Evolutionary conservation across 352 stramenopile genomes (phyloP).

Genomic region (Pythium oligandrum): DNA sequence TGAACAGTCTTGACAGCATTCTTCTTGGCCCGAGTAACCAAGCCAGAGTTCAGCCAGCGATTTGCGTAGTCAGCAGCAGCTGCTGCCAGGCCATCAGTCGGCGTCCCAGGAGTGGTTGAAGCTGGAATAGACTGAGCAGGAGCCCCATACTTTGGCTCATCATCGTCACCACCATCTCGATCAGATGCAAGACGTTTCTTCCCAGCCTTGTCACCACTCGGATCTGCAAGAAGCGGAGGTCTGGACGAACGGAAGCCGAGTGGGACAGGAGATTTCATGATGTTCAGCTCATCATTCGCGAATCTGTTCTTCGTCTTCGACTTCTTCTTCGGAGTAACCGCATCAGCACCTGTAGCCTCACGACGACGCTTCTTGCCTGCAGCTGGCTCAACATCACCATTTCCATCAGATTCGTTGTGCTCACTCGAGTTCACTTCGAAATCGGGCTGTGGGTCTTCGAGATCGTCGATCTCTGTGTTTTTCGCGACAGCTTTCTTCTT

Average conservation of each 20-base stretch:
- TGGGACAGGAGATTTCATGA: slow-evolving; percentile 20
- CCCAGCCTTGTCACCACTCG: too few species aligned
- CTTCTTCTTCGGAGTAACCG: slow-evolving; percentile 11
- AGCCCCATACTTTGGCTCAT: slow-evolving; percentile 14
- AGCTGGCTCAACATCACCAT: neutral
- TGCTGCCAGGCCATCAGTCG: slow-evolving; percentile 1
- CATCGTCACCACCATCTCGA: slow-evolving; percentile 9
- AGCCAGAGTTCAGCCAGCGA: slow-evolving; percentile 37
- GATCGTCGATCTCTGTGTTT: slow-evolving; percentile 21
- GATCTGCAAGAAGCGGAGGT: too few species aligned
- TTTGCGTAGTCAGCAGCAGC: slow-evolving; percentile 21
- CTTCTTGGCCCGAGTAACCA: slow-evolving; percentile 34
- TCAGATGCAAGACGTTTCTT: slow-evolving; percentile 8
- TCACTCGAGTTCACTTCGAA: slow-evolving; percentile 38
- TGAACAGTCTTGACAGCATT: slow-evolving; percentile 18
- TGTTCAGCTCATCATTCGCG: slow-evolving; percentile 21
- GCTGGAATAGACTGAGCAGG: slow-evolving; percentile 1
- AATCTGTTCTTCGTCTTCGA: slow-evolving; percentile 15
- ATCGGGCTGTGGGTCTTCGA: slow-evolving; percentile 37
- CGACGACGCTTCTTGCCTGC: slow-evolving; percentile 10
- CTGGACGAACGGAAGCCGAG: neutral
- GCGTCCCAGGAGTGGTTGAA: neutral
- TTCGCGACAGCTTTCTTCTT: slow-evolving; percentile 44
- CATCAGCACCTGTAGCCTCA: slow-evolving; percentile 1
- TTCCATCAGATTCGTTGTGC: neutral